Base-by-base conservation (phyloP, 305 asterid genomes). In the Solanum hybrid region DNA sequence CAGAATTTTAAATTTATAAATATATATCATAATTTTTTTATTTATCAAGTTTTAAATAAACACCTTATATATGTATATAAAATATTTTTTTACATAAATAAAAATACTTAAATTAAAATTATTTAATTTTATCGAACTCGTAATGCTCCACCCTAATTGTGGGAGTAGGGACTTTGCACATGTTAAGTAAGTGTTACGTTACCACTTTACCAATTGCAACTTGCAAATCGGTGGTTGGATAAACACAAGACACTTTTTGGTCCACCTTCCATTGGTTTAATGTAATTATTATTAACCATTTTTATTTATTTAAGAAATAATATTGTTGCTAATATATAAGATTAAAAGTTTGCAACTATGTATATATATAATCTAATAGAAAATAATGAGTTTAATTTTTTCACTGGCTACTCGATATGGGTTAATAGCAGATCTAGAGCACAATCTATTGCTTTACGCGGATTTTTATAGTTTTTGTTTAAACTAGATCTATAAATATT, bases 181-280 rank as follows among this genome's bases (percentile, higher is more conserved):
- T 14, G 36, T 81, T 7, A 26, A 7, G 68, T 39, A 26, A 81
- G 87, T 39, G 14, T 81, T 39, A 81, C 87, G 36, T 81, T 15
- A 82, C 26, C 37, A 24, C 87, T 82, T 34, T 4, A 82, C 72
- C 72, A 82, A 17, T 82, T 82, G 87, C 72, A 82, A 82, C 87
- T 82, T 39, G 72, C 70, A 39, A 26, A 82, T 8, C 13, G 72
- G 87, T 82, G 72, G 87, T 82, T 82, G 86, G 86, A 80, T 80
- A 81, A 31, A 76, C 38, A 31, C 3, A 29, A 31, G 10, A 5
- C 70, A 82, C 37, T 82, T 82, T 73, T 82, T 82, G 70, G 87
- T 82, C 70, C 87, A 82, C 70, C 87, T 82, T 39, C 37, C 87
- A 82, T 82, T 82, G 10, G 36, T 81, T 81, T 81, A 39, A 81